Evolutionary conservation across 2,329 filamentous ascomycete species (phyloP), one percentile per base, ranked within the genome.

Genomic region (Sporothrix euskadiensis): DNA sequence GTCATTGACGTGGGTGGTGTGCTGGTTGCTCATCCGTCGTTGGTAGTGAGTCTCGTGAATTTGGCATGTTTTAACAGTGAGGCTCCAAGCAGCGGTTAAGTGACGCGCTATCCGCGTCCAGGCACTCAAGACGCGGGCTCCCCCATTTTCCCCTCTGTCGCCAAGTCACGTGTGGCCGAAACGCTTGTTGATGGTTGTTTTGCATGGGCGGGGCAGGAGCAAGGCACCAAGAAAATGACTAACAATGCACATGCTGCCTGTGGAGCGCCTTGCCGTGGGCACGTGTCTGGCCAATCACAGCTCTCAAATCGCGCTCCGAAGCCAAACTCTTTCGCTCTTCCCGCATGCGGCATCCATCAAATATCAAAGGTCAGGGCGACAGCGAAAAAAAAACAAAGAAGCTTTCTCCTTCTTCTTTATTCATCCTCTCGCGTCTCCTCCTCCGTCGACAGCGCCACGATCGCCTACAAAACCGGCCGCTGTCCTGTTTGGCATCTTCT

Each of bases 91-190:
- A 44, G 61, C 22, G 26, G 39, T 61, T 22, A 19, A 39, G 22
- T 73, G 54, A 73, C 71, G 69, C 57, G 57, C 59, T 68, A 66
- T 30, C 59, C 56, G n/a, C 59, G 39, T 66, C 22, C 32, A 52
- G 47, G 52, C 35, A 39, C 19, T 16, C 44, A 19, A 35, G 35
- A 66, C 63, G 56, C 65, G 61, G 30, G 44, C 16, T 14, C 9
- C 56, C 14, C 32, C 9, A 41, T 35, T 57, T 16, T 41, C 57
- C 71, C 68, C 57, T 26, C 56, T 71, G 74, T 76, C 75, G 73
- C 75, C 75, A 76, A 75, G 59, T 73, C 75, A 76, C 75, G 74
- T 76, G 75, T 14, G 8, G 14, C 1, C 41, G 4, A 57, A 9
- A 47, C 39, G 49, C 41, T 12, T 26, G 16, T 35, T 35, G 26